Evolutionary conservation across 2,329 filamentous ascomycete genomes (phyloP).

Genomic region (Fusarium brevicatenulatum): DNA sequence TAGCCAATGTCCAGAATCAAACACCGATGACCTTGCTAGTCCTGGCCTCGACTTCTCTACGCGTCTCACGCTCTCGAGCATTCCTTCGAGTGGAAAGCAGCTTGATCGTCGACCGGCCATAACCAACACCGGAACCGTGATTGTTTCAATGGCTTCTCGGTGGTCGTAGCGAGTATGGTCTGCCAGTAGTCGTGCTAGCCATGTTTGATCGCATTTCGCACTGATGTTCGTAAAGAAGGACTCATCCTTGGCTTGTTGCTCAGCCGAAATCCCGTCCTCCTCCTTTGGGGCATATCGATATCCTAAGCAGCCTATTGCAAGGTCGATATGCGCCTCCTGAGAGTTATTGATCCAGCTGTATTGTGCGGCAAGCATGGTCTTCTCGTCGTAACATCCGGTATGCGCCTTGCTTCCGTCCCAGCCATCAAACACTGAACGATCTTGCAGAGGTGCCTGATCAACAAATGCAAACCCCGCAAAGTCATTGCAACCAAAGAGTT

Average conservation of each 20-base stretch:
- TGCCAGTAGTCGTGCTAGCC: constrained; percentile 41
- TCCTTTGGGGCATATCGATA: constrained; percentile 39
- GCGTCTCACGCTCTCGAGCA: constrained; percentile 41
- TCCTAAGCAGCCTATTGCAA: constrained; percentile 40
- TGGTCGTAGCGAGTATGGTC: constrained; percentile 45
- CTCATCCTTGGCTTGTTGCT: constrained; percentile 38
- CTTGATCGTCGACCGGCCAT: constrained; percentile 43
- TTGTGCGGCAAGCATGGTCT: constrained; percentile 39
- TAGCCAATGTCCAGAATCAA: constrained; percentile 43
- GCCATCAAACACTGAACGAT: constrained; percentile 37
- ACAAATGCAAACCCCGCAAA: constrained; percentile 44
- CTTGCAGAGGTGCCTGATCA: constrained; percentile 43
- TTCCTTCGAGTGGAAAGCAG: constrained; percentile 43
- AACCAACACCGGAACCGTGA: constrained; percentile 40
- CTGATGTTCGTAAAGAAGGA: constrained; percentile 43
- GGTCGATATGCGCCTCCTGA: constrained; percentile 36
- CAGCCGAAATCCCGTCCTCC: constrained; percentile 34
- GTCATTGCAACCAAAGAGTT: constrained; percentile 41
- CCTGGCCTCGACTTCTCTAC: constrained; percentile 34
- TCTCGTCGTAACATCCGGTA: constrained; percentile 41
- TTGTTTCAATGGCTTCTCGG: constrained; percentile 40
- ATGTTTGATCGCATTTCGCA: constrained; percentile 40
- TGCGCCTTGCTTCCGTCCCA: constrained; percentile 41
- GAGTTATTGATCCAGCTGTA: constrained; percentile 41
- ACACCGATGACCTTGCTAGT: constrained; percentile 37